Conservation (phyloP, 2,329 filamentous ascomycete genomes). For the Cordyceps cateniannulata region DNA sequence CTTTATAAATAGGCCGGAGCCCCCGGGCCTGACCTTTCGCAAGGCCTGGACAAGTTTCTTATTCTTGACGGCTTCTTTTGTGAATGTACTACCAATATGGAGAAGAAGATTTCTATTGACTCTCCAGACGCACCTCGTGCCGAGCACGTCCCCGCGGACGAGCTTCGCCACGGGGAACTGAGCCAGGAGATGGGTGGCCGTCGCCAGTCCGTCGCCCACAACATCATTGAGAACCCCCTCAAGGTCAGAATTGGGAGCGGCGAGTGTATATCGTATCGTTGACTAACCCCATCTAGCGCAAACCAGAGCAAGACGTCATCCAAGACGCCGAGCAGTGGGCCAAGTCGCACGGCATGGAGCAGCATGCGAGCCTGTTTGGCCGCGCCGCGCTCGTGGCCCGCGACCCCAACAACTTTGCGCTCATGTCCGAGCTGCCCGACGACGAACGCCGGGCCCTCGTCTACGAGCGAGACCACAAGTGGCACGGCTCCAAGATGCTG, state of each 20-base stretch:
- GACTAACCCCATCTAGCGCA: constrained; percentile 15
- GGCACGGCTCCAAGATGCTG: constrained; percentile 41
- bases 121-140: constrained; percentile 9
- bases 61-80: no score
- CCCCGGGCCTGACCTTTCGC: no score
- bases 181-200: constrained; percentile 13
- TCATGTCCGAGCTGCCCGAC: constrained; percentile 22
- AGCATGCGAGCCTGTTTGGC: constrained; percentile 38
- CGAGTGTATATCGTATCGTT: no score
- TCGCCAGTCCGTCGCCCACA: constrained; percentile 22
- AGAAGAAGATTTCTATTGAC: constrained; percentile 14
- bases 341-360: constrained; percentile 38
- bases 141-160: constrained; percentile 11
- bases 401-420: constrained; percentile 21
- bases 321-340: constrained; percentile 45
- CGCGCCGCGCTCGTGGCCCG: constrained; percentile 32
- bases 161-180: constrained; percentile 1
- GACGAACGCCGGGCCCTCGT: constrained; percentile 29
- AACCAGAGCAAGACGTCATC: constrained; percentile 21
- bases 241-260: constrained; percentile 22
- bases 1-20: no score
- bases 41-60: no score
- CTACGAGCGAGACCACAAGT: constrained; percentile 51
- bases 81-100: constrained; percentile 1
- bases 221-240: constrained; percentile 28